A percentile compares a stretch with the other conserved stretches of the same genome.
Conservation (phyloP, 805 yeast species). For the Metschnikowia borealis region DNA sequence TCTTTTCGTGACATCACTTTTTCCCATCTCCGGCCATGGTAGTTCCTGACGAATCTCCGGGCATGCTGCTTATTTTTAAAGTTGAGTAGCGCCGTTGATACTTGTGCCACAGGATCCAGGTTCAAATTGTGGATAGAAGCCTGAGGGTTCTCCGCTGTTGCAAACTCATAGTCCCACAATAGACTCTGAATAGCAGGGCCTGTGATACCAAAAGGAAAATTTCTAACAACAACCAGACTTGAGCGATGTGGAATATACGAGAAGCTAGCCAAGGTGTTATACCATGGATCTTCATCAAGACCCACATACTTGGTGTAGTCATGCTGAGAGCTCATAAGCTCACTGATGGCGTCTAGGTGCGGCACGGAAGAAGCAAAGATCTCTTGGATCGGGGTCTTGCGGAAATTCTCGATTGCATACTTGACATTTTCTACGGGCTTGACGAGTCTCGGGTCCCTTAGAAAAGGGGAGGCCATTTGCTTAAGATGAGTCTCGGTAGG, state of each 20-base stretch:
- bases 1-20: constrained; percentile 22
- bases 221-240: constrained; percentile 37
- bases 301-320: constrained; percentile 10
- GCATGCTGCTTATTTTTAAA: constrained; percentile 48
- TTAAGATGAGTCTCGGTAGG: constrained; percentile 23
- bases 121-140: constrained; percentile 22
- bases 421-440: constrained; percentile 6
- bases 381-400: constrained; percentile 3
- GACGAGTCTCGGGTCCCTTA: constrained; percentile 6
- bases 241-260: constrained; percentile 20
- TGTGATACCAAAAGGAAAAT: constrained; percentile 45
- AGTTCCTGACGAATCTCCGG: constrained; percentile 45
- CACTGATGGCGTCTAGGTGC: constrained; percentile 4
- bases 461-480: constrained; percentile 29
- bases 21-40: constrained; percentile 49
- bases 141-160: constrained; percentile 17
- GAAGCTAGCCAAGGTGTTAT: constrained; percentile 14
- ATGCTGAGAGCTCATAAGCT: not conserved
- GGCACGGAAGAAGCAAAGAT: constrained; percentile 5
- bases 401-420: constrained; percentile 5
- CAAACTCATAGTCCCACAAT: constrained; percentile 51
- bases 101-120: constrained; percentile 26
- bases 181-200: constrained; percentile 33
- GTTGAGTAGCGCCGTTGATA: constrained; percentile 30
- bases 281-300: constrained; percentile 14